Evolutionary conservation across 2,329 filamentous ascomycete genomes (phyloP), one percentile per base, ranked within the genome.

Genomic region (Lojkania enalia): DNA sequence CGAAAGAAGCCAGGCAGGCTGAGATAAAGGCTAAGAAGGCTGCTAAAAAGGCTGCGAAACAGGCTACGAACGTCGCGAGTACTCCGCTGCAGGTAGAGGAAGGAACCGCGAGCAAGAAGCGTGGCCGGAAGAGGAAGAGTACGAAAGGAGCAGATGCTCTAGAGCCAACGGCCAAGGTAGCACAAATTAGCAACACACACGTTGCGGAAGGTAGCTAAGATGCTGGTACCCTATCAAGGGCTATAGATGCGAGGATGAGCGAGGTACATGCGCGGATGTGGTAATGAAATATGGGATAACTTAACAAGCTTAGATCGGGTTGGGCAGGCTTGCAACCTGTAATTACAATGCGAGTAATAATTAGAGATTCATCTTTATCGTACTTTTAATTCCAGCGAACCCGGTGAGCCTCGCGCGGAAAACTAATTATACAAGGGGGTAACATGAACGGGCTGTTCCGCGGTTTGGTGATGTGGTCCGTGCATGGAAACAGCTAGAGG

Each of bases 1-100:
- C 25, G 38, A 58, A 51, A 51, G 52, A 56, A 38, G 42, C 39
- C 21, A 55, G 43, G 39, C 38, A 39, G 31, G 42, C 42, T 32
- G 35, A 44, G 33, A 43, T 5, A 39, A 19, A 44, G 35, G 32
- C 31, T 29, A 43, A 36, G 32, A 43, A 37, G 16, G 25, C 31
- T 13, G 32, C n/a, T 5, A 36, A 25, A 37, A 21, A 19, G 14
- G 40, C 33, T 30, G 31, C 25, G 11, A 31, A 32, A 23, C 29
- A 19, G 3, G 20, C 23, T 18, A 42, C 23, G 12, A 4, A 25
- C 3, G 20, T 25, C 6, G 23, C 16, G 15, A 39, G 20, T 32
- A 38, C 37, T 30, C 6, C 16, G 12, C 30, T 29, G 20, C 12
- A 39, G n/a, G 35, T 31, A 33, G 42, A 21, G 15, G 27, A 39